Percentiles rank a stretch among this genome's conserved stretches.
Evolutionary conservation across 495 filamentous ascomycete species (phyloP).

Genomic region (Aspergillus homomorphus): DNA sequence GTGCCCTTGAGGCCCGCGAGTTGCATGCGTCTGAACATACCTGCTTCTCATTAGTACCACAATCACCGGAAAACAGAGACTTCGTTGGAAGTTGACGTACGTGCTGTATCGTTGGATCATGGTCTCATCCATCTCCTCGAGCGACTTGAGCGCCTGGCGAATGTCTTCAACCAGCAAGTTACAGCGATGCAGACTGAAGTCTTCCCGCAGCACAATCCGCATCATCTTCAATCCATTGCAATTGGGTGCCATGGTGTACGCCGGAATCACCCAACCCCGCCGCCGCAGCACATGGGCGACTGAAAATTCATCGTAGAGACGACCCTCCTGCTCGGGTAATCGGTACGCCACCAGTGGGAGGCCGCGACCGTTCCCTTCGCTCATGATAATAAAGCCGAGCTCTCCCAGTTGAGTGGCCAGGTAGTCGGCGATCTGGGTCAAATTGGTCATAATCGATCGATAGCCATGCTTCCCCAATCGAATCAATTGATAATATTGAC

Average conservation of each 20-base stretch:
- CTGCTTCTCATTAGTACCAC: constrained; percentile 15
- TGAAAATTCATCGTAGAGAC: constrained; percentile 78
- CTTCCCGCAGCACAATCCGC: constrained; percentile 84
- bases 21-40: constrained; percentile 49
- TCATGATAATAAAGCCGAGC: constrained; percentile 82
- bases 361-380: constrained; percentile 66
- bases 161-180: constrained; percentile 71
- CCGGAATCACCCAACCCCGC: constrained; percentile 86
- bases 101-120: constrained; percentile 58
- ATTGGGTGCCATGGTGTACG: constrained; percentile 92
- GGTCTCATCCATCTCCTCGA: constrained; percentile 66
- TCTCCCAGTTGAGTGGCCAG: constrained; percentile 64
- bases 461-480: constrained; percentile 88
- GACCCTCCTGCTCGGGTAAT: constrained; percentile 53
- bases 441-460: constrained; percentile 79
- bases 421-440: constrained; percentile 81
- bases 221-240: constrained; percentile 77
- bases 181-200: constrained; percentile 75
- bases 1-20: constrained; percentile 51
- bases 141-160: constrained; percentile 60
- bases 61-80: constrained; percentile 19
- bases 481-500: constrained; percentile 95
- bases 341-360: constrained; percentile 86
- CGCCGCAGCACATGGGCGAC: constrained; percentile 78
- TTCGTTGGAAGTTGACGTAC: too few species aligned